Base-by-base conservation (phyloP, 345 rosid species). In the Sisymbrium irio region DNA sequence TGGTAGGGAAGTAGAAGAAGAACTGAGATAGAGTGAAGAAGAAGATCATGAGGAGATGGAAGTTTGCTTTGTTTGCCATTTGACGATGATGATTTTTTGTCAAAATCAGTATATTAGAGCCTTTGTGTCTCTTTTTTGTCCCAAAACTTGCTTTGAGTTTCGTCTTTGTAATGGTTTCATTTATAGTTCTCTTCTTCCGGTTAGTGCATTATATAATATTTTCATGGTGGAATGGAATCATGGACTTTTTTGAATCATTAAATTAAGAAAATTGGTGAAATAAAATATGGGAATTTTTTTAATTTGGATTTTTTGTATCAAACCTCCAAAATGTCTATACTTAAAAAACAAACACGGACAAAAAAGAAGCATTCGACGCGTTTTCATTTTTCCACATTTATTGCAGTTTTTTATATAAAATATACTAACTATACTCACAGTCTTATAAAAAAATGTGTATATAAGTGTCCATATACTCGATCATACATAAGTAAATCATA, bases 61-160 rank as follows among this genome's bases (percentile, higher is more conserved):
- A 62, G 50, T 55, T 19, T 63, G 66, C 55, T 67, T 75, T 66
- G 65, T 77, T 62, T 49, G 81, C 87, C 91, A 87, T 87, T 59
- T 61, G 22, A 67, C 1, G 36, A 40, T 13, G 45, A 63, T 42
- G 20, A 45, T 25, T 72, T 63, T n/a, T 1, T 41, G 30, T 33
- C 4, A 20, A 72, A 42, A 32, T 19, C 30, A 62, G 4, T 71
- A 49, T 3, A 9, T 17, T 46, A 70, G 33, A n/a, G 22, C 46
- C 46, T 47, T 57, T 30, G 45, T 53, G 44, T 62, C 76, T 62
- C 49, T 69, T n/a, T 54, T 0, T 27, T 55, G 7, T 7, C 58
- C 10, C 60, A 55, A 35, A n/a, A 18, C 18, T 32, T 56, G 59
- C 61, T 56, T 4, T 32, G 44, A 72, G 56, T 40, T 53, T 72